Percentiles rank a stretch among this genome's conserved stretches.
These are phyloP conservation scores for Tilletia horrida DNA, from an alignment of 1,284 basidiomycete genomes.

Conservation along the genomic window DNA sequence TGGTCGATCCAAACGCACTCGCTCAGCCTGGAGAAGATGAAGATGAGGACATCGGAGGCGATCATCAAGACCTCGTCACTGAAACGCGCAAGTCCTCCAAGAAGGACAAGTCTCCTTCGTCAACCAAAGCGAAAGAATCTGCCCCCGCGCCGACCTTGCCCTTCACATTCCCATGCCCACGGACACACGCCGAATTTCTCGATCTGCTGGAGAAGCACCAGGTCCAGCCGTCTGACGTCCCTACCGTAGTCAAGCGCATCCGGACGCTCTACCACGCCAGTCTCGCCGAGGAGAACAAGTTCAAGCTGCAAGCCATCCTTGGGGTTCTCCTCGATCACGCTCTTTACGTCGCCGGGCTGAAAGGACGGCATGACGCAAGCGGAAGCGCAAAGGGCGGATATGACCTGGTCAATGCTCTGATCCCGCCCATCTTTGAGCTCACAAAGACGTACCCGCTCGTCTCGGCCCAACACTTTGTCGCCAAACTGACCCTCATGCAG, in stretches of 20 bases:
- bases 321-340: slow-evolving; percentile 87
- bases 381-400: slow-evolving; percentile 64
- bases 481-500: slow-evolving; percentile 85
- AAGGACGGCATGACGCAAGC: slow-evolving; percentile 23
- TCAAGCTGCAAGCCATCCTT: slow-evolving; percentile 65
- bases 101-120: slow-evolving; percentile 3
- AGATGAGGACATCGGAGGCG: slow-evolving; percentile 39
- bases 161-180: slow-evolving; percentile 85
- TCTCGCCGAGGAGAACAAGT: slow-evolving; percentile 83
- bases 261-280: slow-evolving; percentile 86
- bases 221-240: slow-evolving; percentile 61
- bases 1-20: slow-evolving; percentile 41
- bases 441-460: slow-evolving; percentile 76
- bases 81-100: slow-evolving; percentile 15
- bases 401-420: slow-evolving; percentile 65
- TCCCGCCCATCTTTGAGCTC: slow-evolving; percentile 79
- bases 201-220: slow-evolving; percentile 70
- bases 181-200: slow-evolving; percentile 80
- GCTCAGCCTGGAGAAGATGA: slow-evolving; percentile 44
- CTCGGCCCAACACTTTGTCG: slow-evolving; percentile 73
- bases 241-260: slow-evolving; percentile 84
- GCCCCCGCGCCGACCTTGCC: slow-evolving; percentile 60
- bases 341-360: slow-evolving; percentile 60
- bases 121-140: slow-evolving; percentile 4
- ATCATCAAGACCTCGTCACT: slow-evolving; percentile 19